Evolutionary conservation across 1,284 basidiomycete species (phyloP), one percentile per base, ranked within the genome.

Genomic region (Xanthoconium separans): DNA sequence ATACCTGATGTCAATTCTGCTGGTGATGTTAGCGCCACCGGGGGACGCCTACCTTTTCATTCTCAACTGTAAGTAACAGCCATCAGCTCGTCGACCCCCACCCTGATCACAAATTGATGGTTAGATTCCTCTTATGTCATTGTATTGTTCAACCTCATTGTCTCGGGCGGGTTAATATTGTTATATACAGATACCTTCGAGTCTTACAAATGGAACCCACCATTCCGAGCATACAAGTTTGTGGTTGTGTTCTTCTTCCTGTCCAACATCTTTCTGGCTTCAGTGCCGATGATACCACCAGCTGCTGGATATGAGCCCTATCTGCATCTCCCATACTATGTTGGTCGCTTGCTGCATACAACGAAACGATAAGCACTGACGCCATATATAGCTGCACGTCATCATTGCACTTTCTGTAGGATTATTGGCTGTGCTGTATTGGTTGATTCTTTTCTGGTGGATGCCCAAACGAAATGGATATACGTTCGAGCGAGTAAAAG

Each of bases 31-130:
- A 1, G 74, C 82, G 0, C 86, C 85, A 2, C 77, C 83, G 0
- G 84, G 86, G 2, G 87, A 89, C 60, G 83, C 83, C 0, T 89
- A 86, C 60, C 73, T 83, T 20, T 85, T 88, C 66, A 75, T 85
- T 62, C 75, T 88, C 48, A 87, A 79, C 58, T 65, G 85, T 85
- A 50, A 61, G 82, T 70, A 4, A 9, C 36, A 15, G 2, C 45
- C 33, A 37, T 22, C 13, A 15, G n/a, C 15, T 30, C 18, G 24
- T 6, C 34, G 11, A 33, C 39, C 13, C 10, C 24, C 46, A 12
- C n/a, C 34, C 51, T 57, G 5, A 67, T 22, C 15, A 27, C 16
- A 12, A 16, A 13, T 44, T 12, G 34, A 3, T 22, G 6, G 22
- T 12, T 58, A 85, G 83, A 82, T 31, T 74, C 74, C 4, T 80